Evolutionary conservation across 257 asterid species (phyloP).

Genomic region (Verbena officinalis): DNA sequence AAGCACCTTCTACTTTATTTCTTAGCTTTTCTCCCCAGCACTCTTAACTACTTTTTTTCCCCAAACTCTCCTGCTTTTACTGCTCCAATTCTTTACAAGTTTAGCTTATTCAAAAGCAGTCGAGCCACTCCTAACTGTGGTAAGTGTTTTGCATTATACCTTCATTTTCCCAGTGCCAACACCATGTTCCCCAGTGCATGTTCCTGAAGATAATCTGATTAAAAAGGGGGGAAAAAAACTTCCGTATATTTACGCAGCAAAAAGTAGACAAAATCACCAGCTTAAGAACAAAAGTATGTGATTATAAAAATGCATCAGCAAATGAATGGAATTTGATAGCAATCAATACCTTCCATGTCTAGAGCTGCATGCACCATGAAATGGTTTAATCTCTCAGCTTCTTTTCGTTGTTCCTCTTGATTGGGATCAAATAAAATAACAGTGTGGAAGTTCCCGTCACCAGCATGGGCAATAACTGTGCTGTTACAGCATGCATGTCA

Average conservation of each 20-base stretch:
- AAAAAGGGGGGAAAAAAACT: no score
- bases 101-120: background rate
- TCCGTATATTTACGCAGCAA: no score
- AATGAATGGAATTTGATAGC: slow-evolving; percentile 12
- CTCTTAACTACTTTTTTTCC: no score
- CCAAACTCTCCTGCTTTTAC: no score
- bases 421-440: slow-evolving; percentile 75
- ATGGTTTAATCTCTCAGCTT: slow-evolving; percentile 90
- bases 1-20: no score
- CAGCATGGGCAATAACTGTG: slow-evolving; percentile 97
- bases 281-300: no score
- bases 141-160: slow-evolving; percentile 47
- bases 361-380: slow-evolving; percentile 87
- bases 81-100: no score
- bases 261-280: no score
- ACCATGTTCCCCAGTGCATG: slow-evolving; percentile 99
- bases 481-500: slow-evolving; percentile 41
- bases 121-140: background rate
- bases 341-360: slow-evolving; percentile 87
- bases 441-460: slow-evolving; percentile 96
- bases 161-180: slow-evolving; percentile 98
- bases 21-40: no score
- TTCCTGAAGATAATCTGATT: slow-evolving; percentile 59
- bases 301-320: background rate
- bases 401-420: slow-evolving; percentile 62